Base-by-base conservation (phyloP, 108 stramenopile species). In the Nitzschia sp. region DNA sequence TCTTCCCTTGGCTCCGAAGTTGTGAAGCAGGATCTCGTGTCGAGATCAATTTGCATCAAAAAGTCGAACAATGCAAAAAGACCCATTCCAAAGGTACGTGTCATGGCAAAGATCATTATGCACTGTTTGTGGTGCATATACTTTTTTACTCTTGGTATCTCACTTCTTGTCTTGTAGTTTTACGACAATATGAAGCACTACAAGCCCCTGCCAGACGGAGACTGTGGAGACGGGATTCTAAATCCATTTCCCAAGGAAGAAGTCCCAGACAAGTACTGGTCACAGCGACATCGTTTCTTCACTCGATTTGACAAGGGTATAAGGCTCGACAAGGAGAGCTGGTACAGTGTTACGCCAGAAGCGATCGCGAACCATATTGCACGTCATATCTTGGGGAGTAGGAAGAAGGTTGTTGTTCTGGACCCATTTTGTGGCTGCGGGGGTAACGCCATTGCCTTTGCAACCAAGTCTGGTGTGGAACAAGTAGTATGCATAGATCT, bases 381-480 rank as follows among this genome's bases (percentile, higher is more conserved):
- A 26, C 13, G 38, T 21, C 62, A 60, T 11, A 19, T 71, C 11
- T 63, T 77, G 0, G 21, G 29, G 22, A 27, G 41, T 19, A 27
- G 46, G 13, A 19, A 50, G 31, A 59, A 61, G 28, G 61, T 89
- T 53, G 86, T 90, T 2, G 74, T 93, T 16, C 48, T 94, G 34
- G 93, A 94, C 69, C 75, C 80, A 16, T 94, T 94, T 73, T 89
- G 90, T 78, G 93, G 93, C 27, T 89, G 88, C 65, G 93, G 93
- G 26, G 93, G 93, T 5, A 94, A 94, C 71, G 74, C 82, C 8
- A 89, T 94, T 58, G 90, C 88, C 13, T 94, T 94, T 79, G 81
- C 76, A 15, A 32, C 41, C 2, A 58, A 54, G 38, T 22, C 71
- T 0, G 69, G 80, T 4, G 76, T 88, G 15, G 55, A 79, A 48